Conservation (phyloP, 345 rosid genomes). For the Lepidium sativum region DNA sequence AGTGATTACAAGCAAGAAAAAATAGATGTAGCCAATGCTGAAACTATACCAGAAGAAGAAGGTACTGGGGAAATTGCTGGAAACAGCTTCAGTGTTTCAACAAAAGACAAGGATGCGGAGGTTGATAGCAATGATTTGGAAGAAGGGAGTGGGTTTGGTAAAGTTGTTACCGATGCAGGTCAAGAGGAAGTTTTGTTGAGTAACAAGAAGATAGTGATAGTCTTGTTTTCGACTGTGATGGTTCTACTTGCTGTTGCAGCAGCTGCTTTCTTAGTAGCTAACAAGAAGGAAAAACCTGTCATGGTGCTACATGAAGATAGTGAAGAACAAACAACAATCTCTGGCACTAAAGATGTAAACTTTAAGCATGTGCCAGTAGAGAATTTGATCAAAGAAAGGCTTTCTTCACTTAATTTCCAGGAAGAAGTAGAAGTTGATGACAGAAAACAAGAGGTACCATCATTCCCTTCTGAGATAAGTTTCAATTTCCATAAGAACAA, state of each 20-base stretch:
- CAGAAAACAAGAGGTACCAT: constrained; percentile 5
- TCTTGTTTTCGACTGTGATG: constrained; percentile 28
- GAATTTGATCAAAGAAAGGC: constrained; percentile 24
- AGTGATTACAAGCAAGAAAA: neutral
- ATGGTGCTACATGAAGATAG: neutral
- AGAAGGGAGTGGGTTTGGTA: constrained; percentile 22
- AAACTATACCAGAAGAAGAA: neutral
- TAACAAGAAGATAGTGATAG: constrained; percentile 4
- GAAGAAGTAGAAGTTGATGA: constrained; percentile 33
- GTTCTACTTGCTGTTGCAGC: constrained; percentile 29
- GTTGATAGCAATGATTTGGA: constrained; percentile 6
- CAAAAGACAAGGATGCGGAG: constrained; percentile 1
- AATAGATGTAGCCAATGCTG: neutral
- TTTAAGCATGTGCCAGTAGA: constrained; percentile 7
- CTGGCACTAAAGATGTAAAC: neutral
- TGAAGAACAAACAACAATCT: constrained; percentile 12
- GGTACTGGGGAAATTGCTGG: neutral
- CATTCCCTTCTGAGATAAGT: constrained; percentile 28
- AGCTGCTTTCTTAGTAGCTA: constrained; percentile 31
- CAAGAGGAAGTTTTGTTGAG: neutral
- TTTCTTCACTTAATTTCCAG: constrained; percentile 29
- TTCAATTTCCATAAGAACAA: constrained; percentile 41
- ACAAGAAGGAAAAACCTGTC: constrained; percentile 27
- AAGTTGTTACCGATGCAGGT: neutral
- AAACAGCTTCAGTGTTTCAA: neutral